Percentiles rank a stretch among this genome's conserved stretches.
These are phyloP conservation scores for Solanum sejunctum DNA, from an alignment of 257 asterid genomes.

Conservation along the genomic window DNA sequence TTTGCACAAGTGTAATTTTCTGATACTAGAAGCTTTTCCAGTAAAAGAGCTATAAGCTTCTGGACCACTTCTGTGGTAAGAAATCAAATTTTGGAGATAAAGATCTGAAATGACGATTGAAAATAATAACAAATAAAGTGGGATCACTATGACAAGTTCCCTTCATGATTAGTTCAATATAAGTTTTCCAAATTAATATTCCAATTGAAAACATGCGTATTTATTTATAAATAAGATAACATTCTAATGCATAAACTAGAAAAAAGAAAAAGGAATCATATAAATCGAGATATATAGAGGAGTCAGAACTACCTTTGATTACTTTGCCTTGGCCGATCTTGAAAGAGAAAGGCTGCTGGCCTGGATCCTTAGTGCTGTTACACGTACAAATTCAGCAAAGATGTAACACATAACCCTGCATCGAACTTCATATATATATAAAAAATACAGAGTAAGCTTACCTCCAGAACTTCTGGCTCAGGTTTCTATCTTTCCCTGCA, in stretches of 20 bases:
- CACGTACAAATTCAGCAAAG: slow-evolving; percentile 1
- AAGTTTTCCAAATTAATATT: not conserved
- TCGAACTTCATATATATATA: not conserved
- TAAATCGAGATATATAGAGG: not conserved
- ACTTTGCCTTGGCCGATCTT: slow-evolving; percentile 75
- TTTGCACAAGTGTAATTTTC: not conserved
- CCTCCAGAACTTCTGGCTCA: slow-evolving; percentile 79
- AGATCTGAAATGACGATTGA: not conserved
- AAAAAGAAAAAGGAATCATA: not conserved
- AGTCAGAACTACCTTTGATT: slow-evolving; percentile 57
- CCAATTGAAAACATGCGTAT: not conserved
- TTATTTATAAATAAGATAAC: no score
- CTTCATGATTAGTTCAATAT: not conserved
- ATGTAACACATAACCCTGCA: not conserved
- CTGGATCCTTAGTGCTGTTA: slow-evolving; percentile 89
- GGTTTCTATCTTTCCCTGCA: slow-evolving; percentile 68
- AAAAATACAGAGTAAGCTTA: not conserved
- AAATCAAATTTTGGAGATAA: not conserved
- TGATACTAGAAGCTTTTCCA: not conserved
- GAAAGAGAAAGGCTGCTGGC: slow-evolving; percentile 83
- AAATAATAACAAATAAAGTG: not conserved
- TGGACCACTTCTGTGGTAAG: not conserved
- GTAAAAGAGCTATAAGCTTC: not conserved
- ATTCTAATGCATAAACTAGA: not conserved
- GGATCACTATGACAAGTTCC: not conserved